Evolutionary conservation across 495 filamentous ascomycete genomes (phyloP).

Genomic region (Penicillium psychrofluorescens): DNA sequence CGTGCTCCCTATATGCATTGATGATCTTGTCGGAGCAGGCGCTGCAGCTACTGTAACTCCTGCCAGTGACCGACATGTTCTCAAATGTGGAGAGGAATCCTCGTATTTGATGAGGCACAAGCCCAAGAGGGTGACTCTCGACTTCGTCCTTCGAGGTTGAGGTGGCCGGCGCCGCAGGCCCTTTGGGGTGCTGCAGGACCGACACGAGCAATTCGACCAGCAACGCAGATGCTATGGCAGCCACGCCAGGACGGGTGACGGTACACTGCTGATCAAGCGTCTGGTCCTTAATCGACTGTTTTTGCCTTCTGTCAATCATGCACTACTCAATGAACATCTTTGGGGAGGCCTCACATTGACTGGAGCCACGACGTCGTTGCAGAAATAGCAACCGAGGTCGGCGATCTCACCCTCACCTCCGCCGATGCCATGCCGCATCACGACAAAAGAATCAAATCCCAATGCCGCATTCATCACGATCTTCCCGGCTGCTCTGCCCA

Average conservation of each 20-base stretch:
- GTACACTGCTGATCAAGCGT: conserved; percentile 98
- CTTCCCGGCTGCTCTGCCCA: conserved; percentile 88
- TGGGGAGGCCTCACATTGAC: conserved; percentile 61
- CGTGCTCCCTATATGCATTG: conserved; percentile 60
- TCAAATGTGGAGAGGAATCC: conserved; percentile 84
- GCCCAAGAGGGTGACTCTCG: conserved; percentile 72
- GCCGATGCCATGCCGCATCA: conserved; percentile 83
- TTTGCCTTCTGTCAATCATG: no score
- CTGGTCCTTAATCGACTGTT: conserved; percentile 79
- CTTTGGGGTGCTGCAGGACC: conserved; percentile 73
- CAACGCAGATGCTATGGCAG: conserved; percentile 85
- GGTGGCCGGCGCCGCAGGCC: conserved; percentile 53
- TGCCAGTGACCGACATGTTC: conserved; percentile 73
- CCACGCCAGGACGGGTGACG: conserved; percentile 87
- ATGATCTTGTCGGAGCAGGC: conserved; percentile 79
- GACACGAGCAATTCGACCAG: conserved; percentile 86
- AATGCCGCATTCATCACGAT: conserved; percentile 94
- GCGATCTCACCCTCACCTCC: conserved; percentile 22
- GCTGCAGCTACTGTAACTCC: conserved; percentile 83
- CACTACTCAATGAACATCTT: no score
- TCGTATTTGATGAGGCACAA: conserved; percentile 87
- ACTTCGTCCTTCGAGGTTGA: conserved; percentile 44
- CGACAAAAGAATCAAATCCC: conserved; percentile 93
- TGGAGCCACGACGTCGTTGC: conserved; percentile 94
- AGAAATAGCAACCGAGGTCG: conserved; percentile 93